A percentile compares a stretch with the other conserved stretches of the same genome.
phyloP scores from a whole-genome alignment of 176 grass and related monocot genomes.

The Panicum miliaceum region DNA sequence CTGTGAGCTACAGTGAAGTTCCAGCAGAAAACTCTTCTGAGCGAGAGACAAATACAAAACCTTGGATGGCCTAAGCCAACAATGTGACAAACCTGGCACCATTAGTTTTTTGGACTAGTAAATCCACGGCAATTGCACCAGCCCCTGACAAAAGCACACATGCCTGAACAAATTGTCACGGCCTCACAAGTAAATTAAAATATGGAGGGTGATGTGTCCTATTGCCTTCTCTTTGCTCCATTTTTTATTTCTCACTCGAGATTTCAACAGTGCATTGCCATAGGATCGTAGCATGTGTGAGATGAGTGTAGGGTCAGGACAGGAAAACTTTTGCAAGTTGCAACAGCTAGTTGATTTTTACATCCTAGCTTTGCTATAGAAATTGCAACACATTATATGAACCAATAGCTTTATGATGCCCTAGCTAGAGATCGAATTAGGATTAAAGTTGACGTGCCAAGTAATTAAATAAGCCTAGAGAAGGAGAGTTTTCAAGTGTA shows the following conservation, averaged over 20 bases:
- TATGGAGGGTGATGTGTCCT: slow-evolving; percentile 16
- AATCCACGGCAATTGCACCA: slow-evolving; percentile 27
- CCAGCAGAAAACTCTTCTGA: background rate
- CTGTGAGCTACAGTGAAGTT: slow-evolving; percentile 23
- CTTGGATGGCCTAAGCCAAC: slow-evolving; percentile 26
- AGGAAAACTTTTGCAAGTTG: background rate
- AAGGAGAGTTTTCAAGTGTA: background rate
- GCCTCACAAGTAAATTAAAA: slow-evolving; percentile 29
- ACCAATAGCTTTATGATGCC: background rate
- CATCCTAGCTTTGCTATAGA: background rate
- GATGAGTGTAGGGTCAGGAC: background rate
- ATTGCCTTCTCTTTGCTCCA: background rate
- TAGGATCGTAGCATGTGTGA: slow-evolving; percentile 32
- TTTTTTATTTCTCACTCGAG: background rate
- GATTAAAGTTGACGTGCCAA: background rate
- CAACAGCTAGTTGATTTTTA: slow-evolving; percentile 3
- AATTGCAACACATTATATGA: background rate
- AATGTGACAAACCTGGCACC: slow-evolving; percentile 25
- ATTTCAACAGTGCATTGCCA: slow-evolving; percentile 9
- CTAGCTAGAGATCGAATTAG: background rate
- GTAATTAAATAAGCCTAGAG: background rate
- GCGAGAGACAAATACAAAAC: slow-evolving; percentile 25
- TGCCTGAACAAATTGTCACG: slow-evolving; percentile 37
- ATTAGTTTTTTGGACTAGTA: slow-evolving; percentile 12
- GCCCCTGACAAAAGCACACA: slow-evolving; percentile 38